These are phyloP conservation scores for Lasiosphaeriaceae sp. DNA, from an alignment of 495 filamentous ascomycete species.

Conservation along the genomic window DNA sequence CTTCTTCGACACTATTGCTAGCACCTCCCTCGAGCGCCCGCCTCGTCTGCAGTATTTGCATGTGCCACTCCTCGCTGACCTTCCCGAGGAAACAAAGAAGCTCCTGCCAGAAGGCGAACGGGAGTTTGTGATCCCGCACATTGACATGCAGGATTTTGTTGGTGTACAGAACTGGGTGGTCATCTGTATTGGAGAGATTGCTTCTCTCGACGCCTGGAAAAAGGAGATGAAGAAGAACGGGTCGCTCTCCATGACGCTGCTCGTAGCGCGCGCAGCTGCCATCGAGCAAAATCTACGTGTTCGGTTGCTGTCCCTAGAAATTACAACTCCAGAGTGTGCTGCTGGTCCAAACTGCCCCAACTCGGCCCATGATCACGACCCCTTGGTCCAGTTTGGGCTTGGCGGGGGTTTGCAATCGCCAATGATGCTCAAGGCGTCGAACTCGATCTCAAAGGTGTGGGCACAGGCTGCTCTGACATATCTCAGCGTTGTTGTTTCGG, in stretches of 20 bases:
- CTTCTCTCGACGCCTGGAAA: slow-evolving; percentile 49
- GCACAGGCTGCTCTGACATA: slow-evolving; percentile 47
- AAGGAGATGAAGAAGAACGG: slow-evolving; percentile 37
- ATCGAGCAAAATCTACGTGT: slow-evolving; percentile 37
- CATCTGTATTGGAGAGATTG: slow-evolving; percentile 42
- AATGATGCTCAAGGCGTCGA: neutral
- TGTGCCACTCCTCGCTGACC: slow-evolving; percentile 25
- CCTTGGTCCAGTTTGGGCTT: slow-evolving; percentile 9
- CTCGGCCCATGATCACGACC: neutral
- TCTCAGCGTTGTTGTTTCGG: slow-evolving; percentile 46
- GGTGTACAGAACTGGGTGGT: slow-evolving; percentile 49
- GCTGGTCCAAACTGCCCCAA: neutral
- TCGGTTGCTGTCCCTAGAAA: slow-evolving; percentile 16
- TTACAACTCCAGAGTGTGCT: neutral
- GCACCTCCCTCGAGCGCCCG: slow-evolving; percentile 37
- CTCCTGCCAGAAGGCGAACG: slow-evolving; percentile 13
- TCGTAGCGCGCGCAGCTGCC: slow-evolving; percentile 36
- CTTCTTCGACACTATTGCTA: slow-evolving; percentile 47
- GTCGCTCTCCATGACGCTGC: slow-evolving; percentile 42
- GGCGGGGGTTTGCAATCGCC: neutral
- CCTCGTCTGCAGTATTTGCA: slow-evolving; percentile 43
- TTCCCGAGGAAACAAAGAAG: slow-evolving; percentile 11
- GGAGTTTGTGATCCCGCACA: slow-evolving; percentile 19
- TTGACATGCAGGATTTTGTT: slow-evolving; percentile 38
- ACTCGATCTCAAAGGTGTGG: slow-evolving; percentile 37